These are phyloP conservation scores for Starmera caribaea DNA, from an alignment of 805 yeast species.

Conservation along the genomic window DNA sequence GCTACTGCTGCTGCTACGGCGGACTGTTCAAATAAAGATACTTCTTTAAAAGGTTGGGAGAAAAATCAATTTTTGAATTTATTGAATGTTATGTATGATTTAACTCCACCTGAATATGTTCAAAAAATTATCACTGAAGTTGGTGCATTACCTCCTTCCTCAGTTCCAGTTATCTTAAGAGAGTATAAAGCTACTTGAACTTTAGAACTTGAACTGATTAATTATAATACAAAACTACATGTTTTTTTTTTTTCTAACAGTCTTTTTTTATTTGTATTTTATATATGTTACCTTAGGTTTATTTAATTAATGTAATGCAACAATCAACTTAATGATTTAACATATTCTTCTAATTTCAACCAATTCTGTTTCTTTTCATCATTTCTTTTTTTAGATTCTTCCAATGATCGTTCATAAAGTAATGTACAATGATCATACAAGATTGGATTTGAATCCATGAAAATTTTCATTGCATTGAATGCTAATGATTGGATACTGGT, in stretches of 20 bases:
- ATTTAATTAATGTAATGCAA: too few relatives aligned
- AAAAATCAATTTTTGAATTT: slow-evolving; percentile 54
- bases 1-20: too few relatives aligned
- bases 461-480: slow-evolving; percentile 80
- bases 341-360: slow-evolving; percentile 58
- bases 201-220: too few relatives aligned
- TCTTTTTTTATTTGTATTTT: neutral
- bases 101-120: slow-evolving; percentile 89
- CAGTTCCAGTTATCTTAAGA: slow-evolving; percentile 92
- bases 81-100: slow-evolving; percentile 81
- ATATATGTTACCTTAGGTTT: neutral
- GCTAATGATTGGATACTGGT: slow-evolving; percentile 87
- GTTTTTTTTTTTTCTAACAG: too few relatives aligned
- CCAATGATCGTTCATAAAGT: slow-evolving; percentile 69
- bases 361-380: slow-evolving; percentile 58
- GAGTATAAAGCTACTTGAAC: slow-evolving; percentile 56
- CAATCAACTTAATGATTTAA: slow-evolving; percentile 16
- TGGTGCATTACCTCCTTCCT: slow-evolving; percentile 95
- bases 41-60: slow-evolving; percentile 56
- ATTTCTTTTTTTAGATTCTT: slow-evolving; percentile 59
- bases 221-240: too few relatives aligned
- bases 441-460: slow-evolving; percentile 84
- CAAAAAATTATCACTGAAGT: slow-evolving; percentile 93
- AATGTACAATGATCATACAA: slow-evolving; percentile 90
- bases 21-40: slow-evolving; percentile 21